phyloP scores from a whole-genome alignment of 2,329 filamentous ascomycete genomes.

The Aspergillus novofumigatus region DNA sequence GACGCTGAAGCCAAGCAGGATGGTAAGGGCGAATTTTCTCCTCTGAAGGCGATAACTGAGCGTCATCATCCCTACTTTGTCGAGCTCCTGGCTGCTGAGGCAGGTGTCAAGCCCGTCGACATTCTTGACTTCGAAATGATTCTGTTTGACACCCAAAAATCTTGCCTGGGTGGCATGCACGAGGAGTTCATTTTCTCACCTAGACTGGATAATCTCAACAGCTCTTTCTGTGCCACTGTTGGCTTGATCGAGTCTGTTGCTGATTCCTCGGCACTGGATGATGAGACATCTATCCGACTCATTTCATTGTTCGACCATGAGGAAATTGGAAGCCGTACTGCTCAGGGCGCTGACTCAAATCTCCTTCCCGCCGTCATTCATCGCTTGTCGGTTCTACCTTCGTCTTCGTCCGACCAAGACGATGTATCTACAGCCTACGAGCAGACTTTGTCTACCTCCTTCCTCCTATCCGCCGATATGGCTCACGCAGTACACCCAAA shows the following conservation, averaged over 20 bases:
- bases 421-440: slow-evolving; percentile 80
- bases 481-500: slow-evolving; percentile 95
- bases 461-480: slow-evolving; percentile 96
- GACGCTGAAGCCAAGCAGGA: slow-evolving; percentile 29
- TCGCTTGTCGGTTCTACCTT: slow-evolving; percentile 75
- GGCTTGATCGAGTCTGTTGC: slow-evolving; percentile 77
- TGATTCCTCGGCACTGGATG: slow-evolving; percentile 60
- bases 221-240: slow-evolving; percentile 88
- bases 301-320: slow-evolving; percentile 96
- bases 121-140: slow-evolving; percentile 93
- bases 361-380: slow-evolving; percentile 81
- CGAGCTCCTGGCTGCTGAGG: slow-evolving; percentile 76
- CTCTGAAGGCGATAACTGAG: slow-evolving; percentile 71
- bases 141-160: slow-evolving; percentile 93
- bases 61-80: slow-evolving; percentile 87
- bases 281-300: slow-evolving; percentile 80
- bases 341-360: slow-evolving; percentile 91
- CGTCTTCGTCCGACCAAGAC: slow-evolving; percentile 52
- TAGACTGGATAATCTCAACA: slow-evolving; percentile 92
- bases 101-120: slow-evolving; percentile 64
- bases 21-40: slow-evolving; percentile 61
- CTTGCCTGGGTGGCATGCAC: slow-evolving; percentile 80
- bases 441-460: slow-evolving; percentile 84
- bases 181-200: slow-evolving; percentile 95
- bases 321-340: slow-evolving; percentile 88